phyloP scores from a whole-genome alignment of 2,329 filamentous ascomycete species.

The Pezizomycotina sp. region DNA sequence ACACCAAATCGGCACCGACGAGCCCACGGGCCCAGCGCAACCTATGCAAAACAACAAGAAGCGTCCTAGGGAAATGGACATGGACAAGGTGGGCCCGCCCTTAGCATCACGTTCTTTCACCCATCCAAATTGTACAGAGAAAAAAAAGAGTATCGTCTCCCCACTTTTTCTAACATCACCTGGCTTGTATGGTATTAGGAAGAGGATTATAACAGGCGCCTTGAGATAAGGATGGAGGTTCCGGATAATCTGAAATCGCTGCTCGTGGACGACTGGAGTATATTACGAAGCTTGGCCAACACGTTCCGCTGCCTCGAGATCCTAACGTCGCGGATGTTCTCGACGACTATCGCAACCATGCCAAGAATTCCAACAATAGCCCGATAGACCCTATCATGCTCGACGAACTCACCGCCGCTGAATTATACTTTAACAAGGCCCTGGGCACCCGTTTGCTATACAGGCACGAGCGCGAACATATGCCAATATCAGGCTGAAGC shows the following conservation, averaged over 20 bases:
- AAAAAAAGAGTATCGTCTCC: neutral
- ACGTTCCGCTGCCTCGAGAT: conserved; percentile 66
- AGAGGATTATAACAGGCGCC: conserved; percentile 67
- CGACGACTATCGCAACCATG: conserved; percentile 51
- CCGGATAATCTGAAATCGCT: conserved; percentile 82
- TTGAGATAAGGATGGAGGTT: conserved; percentile 69
- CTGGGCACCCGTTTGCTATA: conserved; percentile 82
- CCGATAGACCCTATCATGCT: conserved; percentile 41
- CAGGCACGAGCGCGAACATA: conserved; percentile 80
- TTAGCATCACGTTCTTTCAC: too few species aligned
- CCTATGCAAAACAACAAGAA: conserved; percentile 60
- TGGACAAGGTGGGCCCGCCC: conserved; percentile 49
- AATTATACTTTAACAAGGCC: conserved; percentile 85
- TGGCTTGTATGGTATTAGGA: too few species aligned
- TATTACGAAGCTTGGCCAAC: conserved; percentile 82
- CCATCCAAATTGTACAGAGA: too few species aligned
- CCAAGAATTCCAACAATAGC: conserved; percentile 4
- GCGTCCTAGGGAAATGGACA: conserved; percentile 61
- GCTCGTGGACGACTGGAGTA: conserved; percentile 97
- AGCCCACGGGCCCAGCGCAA: conserved; percentile 20
- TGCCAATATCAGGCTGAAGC: conserved; percentile 52
- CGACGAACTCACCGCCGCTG: conserved; percentile 69
- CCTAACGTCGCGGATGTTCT: conserved; percentile 63
- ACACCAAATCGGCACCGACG: conserved; percentile 24
- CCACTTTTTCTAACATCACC: conserved; percentile 2